These are phyloP conservation scores for Hyaloscypha hepaticicola DNA, from an alignment of 495 filamentous ascomycete genomes.

Conservation along the genomic window DNA sequence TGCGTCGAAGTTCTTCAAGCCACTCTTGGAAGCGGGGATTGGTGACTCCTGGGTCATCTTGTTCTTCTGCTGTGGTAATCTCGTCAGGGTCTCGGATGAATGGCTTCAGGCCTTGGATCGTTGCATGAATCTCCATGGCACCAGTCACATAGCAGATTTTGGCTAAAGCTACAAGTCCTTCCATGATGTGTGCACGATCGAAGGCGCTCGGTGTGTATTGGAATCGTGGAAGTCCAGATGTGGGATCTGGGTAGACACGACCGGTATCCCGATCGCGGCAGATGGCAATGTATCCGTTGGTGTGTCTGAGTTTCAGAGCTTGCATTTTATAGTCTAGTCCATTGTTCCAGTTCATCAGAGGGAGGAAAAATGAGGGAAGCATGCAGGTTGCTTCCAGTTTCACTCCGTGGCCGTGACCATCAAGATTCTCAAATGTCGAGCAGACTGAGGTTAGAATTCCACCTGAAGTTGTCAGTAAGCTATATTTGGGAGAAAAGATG, in stretches of 20 bases:
- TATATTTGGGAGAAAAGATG: background rate
- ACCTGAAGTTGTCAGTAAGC: conserved; percentile 33
- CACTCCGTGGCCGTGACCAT: conserved; percentile 77
- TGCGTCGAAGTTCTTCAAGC: conserved; percentile 54
- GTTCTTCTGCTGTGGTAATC: conserved; percentile 8
- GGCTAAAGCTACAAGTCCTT: conserved; percentile 67
- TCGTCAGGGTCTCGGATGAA: conserved; percentile 57
- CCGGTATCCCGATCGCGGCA: conserved; percentile 72
- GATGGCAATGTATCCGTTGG: conserved; percentile 66
- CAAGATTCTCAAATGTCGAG: conserved; percentile 77
- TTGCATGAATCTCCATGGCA: conserved; percentile 72
- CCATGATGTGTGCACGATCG: conserved; percentile 66
- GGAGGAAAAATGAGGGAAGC: conserved; percentile 48
- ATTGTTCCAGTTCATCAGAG: conserved; percentile 54
- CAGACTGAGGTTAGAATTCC: conserved; percentile 73
- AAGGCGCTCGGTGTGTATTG: conserved; percentile 67
- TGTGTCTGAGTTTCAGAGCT: conserved; percentile 59
- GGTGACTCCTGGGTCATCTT: conserved; percentile 52
- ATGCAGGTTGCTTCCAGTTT: conserved; percentile 53
- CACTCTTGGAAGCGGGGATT: conserved; percentile 66
- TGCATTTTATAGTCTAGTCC: conserved; percentile 68
- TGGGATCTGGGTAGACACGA: conserved; percentile 71
- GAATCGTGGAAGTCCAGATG: conserved; percentile 59
- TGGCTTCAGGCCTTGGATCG: conserved; percentile 55
- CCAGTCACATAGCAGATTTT: conserved; percentile 77